These are phyloP conservation scores for Ophiocordyceps sinensis DNA, from an alignment of 2,329 filamentous ascomycete genomes.

Conservation along the genomic window DNA sequence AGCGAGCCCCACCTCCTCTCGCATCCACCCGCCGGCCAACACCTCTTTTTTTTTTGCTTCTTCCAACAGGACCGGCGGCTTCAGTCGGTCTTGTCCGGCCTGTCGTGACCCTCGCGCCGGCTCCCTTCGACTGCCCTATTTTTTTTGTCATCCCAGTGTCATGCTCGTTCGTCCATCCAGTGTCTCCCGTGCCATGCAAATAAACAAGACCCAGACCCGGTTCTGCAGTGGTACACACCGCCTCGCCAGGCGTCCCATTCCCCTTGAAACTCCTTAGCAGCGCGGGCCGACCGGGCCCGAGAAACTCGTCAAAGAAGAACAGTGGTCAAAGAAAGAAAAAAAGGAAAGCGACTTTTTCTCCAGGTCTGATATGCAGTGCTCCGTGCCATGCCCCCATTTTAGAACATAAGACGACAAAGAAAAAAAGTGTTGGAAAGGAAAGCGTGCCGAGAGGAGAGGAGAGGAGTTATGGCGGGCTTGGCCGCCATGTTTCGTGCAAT, in stretches of 20 bases:
- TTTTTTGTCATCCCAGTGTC: slow-evolving; percentile 5
- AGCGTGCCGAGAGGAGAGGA: too few relatives aligned
- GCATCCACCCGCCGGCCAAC: neutral
- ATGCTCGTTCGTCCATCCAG: slow-evolving; percentile 4
- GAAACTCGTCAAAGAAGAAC: slow-evolving; percentile 7
- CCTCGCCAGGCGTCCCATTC: slow-evolving; percentile 8
- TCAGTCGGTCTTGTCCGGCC: neutral
- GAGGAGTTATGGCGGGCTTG: too few relatives aligned
- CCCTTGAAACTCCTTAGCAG: slow-evolving; percentile 6
- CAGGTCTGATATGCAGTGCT: slow-evolving; percentile 35
- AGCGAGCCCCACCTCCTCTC: neutral
- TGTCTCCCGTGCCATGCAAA: slow-evolving; percentile 20
- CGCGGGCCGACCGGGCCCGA: slow-evolving; percentile 5
- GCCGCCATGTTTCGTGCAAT: slow-evolving; percentile 3
- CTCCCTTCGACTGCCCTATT: too few relatives aligned
- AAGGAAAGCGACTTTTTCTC: slow-evolving; percentile 10
- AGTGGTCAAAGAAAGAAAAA: slow-evolving; percentile 8
- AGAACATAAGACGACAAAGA: slow-evolving; percentile 6
- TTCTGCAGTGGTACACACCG: slow-evolving; percentile 17
- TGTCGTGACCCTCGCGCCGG: neutral
- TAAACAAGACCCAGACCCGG: slow-evolving; percentile 13
- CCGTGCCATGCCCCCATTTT: slow-evolving; percentile 25
- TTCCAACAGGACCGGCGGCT: neutral
- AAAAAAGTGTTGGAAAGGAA: neutral
- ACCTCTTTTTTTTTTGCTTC: neutral